These are phyloP conservation scores for Steccherinum ochraceum DNA, from an alignment of 768 basidiomycete species.

Conservation along the genomic window DNA sequence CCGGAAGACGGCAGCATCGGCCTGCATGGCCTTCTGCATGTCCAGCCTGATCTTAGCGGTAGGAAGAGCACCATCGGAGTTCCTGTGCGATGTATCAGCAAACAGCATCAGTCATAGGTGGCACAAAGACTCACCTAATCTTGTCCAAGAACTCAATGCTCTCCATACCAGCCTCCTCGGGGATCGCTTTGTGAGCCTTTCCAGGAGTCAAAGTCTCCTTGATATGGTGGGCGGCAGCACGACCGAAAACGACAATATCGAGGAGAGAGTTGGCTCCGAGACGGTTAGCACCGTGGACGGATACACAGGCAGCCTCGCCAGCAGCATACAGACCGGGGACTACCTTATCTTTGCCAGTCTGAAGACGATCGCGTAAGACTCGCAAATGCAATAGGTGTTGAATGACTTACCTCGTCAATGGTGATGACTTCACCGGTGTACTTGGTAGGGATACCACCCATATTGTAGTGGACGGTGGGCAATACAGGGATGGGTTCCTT, in stretches of 20 bases:
- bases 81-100: conserved; percentile 39
- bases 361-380: not conserved
- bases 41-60: conserved; percentile 89
- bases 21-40: conserved; percentile 99
- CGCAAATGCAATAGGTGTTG: not conserved
- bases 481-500: conserved; percentile 99
- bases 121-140: conserved; percentile 45
- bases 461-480: conserved; percentile 98
- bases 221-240: conserved; percentile 98
- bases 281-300: conserved; percentile 98
- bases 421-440: conserved; percentile 98
- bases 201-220: conserved; percentile 85
- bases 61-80: conserved; percentile 70
- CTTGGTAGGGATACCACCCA: conserved; percentile 99
- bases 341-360: conserved; percentile 84
- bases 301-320: conserved; percentile 97
- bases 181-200: conserved; percentile 83
- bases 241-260: conserved; percentile 98
- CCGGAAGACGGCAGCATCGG: conserved; percentile 97
- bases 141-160: conserved; percentile 86
- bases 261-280: conserved; percentile 98
- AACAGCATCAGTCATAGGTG: too few relatives aligned
- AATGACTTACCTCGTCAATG: conserved; percentile 48
- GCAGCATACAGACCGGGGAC: conserved; percentile 98
- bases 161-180: conserved; percentile 78